Percentiles rank a stretch among this genome's conserved stretches.
Conservation (phyloP, 2,329 filamentous ascomycete species). For the Neoscytalidium dimidiatum region DNA sequence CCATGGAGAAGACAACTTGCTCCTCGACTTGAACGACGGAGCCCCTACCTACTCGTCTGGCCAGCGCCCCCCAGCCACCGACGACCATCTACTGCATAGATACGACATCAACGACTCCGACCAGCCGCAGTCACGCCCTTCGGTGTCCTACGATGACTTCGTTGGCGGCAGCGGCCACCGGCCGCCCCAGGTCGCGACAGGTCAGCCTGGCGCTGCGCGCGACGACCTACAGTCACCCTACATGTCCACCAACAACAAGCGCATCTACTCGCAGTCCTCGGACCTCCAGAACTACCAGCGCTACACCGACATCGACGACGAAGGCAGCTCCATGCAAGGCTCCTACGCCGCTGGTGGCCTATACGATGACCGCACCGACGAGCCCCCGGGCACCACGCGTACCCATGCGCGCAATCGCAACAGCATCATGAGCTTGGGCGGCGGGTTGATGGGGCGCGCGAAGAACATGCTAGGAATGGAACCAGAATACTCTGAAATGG, state of each 20-base stretch:
- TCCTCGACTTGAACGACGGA: conserved; percentile 74
- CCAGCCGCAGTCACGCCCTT: conserved; percentile 69
- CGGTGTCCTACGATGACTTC: conserved; percentile 93
- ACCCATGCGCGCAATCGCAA: conserved; percentile 70
- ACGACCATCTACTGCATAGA: conserved; percentile 75
- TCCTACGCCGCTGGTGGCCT: conserved; percentile 73
- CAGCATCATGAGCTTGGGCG: conserved; percentile 83
- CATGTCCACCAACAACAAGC: conserved; percentile 34
- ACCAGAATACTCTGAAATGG: conserved; percentile 92
- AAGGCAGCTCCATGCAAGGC: conserved; percentile 69
- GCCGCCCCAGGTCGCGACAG: conserved; percentile 30
- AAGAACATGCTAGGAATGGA: conserved; percentile 92
- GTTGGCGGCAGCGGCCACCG: conserved; percentile 62
- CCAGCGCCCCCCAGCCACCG: conserved; percentile 75
- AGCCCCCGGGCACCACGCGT: conserved; percentile 47
- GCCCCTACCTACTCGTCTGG: conserved; percentile 73
- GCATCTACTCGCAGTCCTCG: conserved; percentile 72
- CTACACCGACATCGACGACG: conserved; percentile 86
- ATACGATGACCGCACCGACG: conserved; percentile 51
- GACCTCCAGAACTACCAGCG: conserved; percentile 85
- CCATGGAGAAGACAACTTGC: conserved; percentile 49
- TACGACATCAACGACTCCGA: conserved; percentile 71
- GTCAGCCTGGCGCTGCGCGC: conserved; percentile 43
- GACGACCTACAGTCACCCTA: conserved; percentile 40
- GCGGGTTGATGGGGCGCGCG: conserved; percentile 80